Evolutionary conservation across 2,329 filamentous ascomycete species (phyloP), one percentile per base, ranked within the genome.

Genomic region (Proliferodiscus dingleyae): DNA sequence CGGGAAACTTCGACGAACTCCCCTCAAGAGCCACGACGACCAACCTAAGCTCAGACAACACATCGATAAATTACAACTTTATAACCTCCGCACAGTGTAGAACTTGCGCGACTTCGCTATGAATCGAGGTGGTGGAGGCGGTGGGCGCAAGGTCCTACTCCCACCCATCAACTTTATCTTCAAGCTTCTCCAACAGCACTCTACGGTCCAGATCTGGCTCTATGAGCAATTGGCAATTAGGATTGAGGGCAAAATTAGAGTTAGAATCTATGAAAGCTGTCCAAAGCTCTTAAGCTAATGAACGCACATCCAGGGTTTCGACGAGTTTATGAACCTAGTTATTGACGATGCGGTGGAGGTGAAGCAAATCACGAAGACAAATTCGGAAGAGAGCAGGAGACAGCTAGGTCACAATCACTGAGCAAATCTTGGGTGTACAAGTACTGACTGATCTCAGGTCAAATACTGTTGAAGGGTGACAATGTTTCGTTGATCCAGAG

Each of bases 311-410:
- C 52, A 95, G 89, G 90, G 93, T 11, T 98, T 98, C 58, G 93
- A 98, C 66, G 93, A 98, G 69, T 98, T 97, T 72, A 96, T 98
- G 90, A 98, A 98, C 71, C 75, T 98, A 40, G 93, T 97, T 30
- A 79, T 95, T 56, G 93, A 98, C 63, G 89, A 98, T 60, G 93
- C 93, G 23, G 81, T 96, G 46, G 91, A 97, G 70, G 89, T 98
- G 36, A 87, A 84, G 66, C 79, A 89, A 63, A 74, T 87, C 45
- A 89, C 86, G 52, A 95, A 94, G 74, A 82, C 80, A 13, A 84
- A 26, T 11, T 11, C 87, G 33, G 81, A 84, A 56, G 90, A 94
- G 70, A 82, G 80, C 56, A 78, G 90, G 65, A 82, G 87, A 67
- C 74, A 81, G 34, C 67, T 96, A 42, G 91, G 90, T 95, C 76